Evolutionary conservation across 2,329 filamentous ascomycete species (phyloP).

Genomic region (Paramyrothecium roridum): DNA sequence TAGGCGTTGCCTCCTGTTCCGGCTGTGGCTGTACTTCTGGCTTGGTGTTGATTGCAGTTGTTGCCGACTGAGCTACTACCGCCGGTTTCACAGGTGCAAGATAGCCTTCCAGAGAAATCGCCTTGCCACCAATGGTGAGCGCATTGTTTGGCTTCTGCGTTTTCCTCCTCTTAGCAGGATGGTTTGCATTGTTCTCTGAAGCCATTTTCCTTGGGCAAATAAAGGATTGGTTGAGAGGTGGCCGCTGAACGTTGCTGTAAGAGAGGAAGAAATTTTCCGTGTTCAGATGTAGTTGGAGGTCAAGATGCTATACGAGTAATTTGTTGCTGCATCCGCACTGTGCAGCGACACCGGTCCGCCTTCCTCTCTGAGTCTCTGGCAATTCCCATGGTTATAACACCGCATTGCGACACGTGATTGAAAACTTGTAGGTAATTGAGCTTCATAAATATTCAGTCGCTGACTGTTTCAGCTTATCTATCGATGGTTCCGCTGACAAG

Average conservation of each 20-base stretch:
- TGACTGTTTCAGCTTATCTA: no score
- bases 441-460: no score
- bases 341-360: no score
- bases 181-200: conserved; percentile 16
- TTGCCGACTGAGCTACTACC: conserved; percentile 1
- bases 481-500: no score
- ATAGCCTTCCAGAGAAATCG: conserved; percentile 48
- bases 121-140: conserved; percentile 44
- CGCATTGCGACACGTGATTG: no score
- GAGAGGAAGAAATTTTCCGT: background rate
- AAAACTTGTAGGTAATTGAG: no score
- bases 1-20: conserved; percentile 1
- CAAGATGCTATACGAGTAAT: no score
- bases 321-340: no score
- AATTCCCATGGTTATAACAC: no score
- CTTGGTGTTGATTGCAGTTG: conserved; percentile 4
- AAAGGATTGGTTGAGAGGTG: background rate
- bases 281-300: no score
- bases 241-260: background rate
- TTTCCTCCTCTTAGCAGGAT: conserved; percentile 35
- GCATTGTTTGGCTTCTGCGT: conserved; percentile 27
- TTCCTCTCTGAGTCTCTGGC: no score
- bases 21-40: background rate
- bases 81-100: conserved; percentile 30
- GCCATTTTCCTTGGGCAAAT: conserved; percentile 15